Evolutionary conservation across 345 rosid species (phyloP).

Genomic region (Jatropha curcas): DNA sequence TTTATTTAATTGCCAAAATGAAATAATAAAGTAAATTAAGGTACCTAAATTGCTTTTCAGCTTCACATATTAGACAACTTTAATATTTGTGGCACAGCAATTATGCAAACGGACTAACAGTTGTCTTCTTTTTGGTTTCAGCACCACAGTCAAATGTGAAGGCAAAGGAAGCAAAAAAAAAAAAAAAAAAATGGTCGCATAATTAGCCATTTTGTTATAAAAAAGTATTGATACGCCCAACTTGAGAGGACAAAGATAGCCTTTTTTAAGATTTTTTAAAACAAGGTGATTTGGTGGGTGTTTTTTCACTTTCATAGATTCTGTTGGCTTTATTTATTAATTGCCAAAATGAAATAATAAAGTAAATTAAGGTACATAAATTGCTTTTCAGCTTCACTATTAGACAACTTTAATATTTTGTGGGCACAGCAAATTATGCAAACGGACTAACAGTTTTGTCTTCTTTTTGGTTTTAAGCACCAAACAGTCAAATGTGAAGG

Average conservation of each 20-base stretch:
- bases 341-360: not conserved
- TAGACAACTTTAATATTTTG: not conserved
- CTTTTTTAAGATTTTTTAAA: slow-evolving; percentile 20
- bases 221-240: slow-evolving; percentile 20
- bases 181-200: slow-evolving; percentile 9
- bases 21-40: not conserved
- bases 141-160: slow-evolving; percentile 12
- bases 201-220: not conserved
- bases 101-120: slow-evolving; percentile 6
- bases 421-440: not conserved
- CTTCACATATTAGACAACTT: not conserved
- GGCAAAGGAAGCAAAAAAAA: not conserved
- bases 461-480: slow-evolving; percentile 15
- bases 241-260: slow-evolving; percentile 27
- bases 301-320: slow-evolving; percentile 7
- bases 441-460: slow-evolving; percentile 8
- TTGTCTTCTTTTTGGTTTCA: slow-evolving; percentile 18
- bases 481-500: slow-evolving; percentile 15
- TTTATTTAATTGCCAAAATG: not conserved
- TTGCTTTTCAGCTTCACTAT: not conserved
- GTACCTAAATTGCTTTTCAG: no score
- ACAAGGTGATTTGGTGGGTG: not conserved
- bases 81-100: no score
- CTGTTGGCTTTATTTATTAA: not conserved
- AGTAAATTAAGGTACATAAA: no score